phyloP scores from a whole-genome alignment of 2,329 filamentous ascomycete genomes.

The Diaporthe sp. region DNA sequence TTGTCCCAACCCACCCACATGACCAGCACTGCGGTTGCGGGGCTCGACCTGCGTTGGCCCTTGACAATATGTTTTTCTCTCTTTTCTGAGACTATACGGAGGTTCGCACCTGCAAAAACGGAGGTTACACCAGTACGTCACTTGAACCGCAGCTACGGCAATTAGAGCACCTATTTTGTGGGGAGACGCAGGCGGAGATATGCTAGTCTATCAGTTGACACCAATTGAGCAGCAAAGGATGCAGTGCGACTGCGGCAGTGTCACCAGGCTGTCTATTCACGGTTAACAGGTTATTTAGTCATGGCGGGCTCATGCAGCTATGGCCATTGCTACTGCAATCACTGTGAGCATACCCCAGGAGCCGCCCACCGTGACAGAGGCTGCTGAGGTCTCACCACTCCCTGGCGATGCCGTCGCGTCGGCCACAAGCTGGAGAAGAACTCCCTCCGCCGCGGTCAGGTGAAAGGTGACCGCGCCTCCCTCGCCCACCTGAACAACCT shows the following conservation, averaged over 20 bases:
- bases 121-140: too few species aligned
- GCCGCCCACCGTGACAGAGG: background rate
- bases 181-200: background rate
- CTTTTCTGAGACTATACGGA: too few species aligned
- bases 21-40: background rate
- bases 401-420: background rate
- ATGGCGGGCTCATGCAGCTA: background rate
- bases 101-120: too few species aligned
- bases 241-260: background rate
- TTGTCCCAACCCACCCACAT: background rate
- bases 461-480: constrained; percentile 46
- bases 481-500: constrained; percentile 47
- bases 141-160: too few species aligned
- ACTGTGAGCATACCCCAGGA: background rate
- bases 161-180: background rate
- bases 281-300: background rate
- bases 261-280: background rate
- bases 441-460: constrained; percentile 50
- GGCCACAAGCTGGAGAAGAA: constrained; percentile 48
- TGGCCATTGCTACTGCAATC: background rate
- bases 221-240: background rate
- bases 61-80: too few species aligned
- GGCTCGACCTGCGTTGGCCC: too few species aligned
- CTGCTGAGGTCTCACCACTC: background rate
- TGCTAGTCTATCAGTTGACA: background rate